Evolutionary conservation across 768 basidiomycete genomes (phyloP), one percentile per base, ranked within the genome.

Genomic region (Nidularia pulvinata): DNA sequence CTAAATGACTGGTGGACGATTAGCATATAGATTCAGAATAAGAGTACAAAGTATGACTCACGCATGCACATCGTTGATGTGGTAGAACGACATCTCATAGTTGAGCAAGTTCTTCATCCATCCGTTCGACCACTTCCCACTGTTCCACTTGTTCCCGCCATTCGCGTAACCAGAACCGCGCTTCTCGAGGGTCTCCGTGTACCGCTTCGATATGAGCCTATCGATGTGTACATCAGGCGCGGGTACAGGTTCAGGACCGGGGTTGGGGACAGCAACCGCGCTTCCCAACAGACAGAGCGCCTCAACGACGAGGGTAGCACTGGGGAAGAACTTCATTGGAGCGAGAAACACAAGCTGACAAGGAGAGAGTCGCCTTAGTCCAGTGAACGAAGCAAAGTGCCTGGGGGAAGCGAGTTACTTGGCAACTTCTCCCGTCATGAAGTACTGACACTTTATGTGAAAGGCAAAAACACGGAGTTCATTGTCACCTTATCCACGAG

Each of bases 41-140:
- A 34, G 44, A 30, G 14, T 39, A 14, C 16, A 36, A 33, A 30
- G n/a, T 30, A 34, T 25, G 13, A 65, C 67, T 49, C 52, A 65
- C 56, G 75, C 73, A 55, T 76, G 75, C 14, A 78, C 71, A 57
- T 76, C 74, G 59, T 78, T 79, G 49, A 74, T 59, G 55, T 78
- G 77, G 52, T 75, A 69, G 49, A 77, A 66, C 25, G 68, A 63
- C 6, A 69, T 53, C 44, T 62, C 59, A 37, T 63, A 68, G 53
- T 62, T 62, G 34, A 22, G 19, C 30, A 53, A 55, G 35, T 60
- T 57, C 49, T 50, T 61, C 33, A 53, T 55, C 35, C 56, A 54
- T 3, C 64, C 57, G 35, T 54, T 53, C 5, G 47, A 34, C 25
- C 58, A 61, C 43, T 61, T 62, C n/a, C 61, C 62, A n/a, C 54